phyloP scores from a whole-genome alignment of 1,284 basidiomycete species.

The Boletus putidus region DNA sequence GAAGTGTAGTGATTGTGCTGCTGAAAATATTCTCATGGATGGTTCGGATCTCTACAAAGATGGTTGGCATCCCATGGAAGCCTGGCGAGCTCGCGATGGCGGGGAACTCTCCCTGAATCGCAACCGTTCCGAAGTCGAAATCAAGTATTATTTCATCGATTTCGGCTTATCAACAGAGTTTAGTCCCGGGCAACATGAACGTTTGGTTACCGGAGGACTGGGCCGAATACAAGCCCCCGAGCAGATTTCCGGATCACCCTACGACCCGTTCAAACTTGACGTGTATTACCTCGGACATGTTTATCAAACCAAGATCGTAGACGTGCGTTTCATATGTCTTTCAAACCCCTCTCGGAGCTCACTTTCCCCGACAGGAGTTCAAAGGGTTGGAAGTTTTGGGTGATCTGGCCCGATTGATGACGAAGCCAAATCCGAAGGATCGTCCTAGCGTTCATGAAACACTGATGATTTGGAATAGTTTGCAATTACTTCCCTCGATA shows the following conservation, averaged over 20 bases:
- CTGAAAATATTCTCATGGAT: slow-evolving; percentile 37
- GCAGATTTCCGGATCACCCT: slow-evolving; percentile 10
- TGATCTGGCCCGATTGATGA: slow-evolving; percentile 15
- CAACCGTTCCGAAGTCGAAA: slow-evolving; percentile 20
- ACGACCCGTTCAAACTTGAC: slow-evolving; percentile 28
- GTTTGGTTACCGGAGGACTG: background rate
- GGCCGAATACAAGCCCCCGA: slow-evolving; percentile 20
- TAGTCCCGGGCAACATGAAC: background rate
- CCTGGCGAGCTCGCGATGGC: slow-evolving; percentile 10
- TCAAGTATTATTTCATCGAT: slow-evolving; percentile 34
- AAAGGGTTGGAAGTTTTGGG: slow-evolving; percentile 3
- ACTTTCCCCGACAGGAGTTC: slow-evolving; percentile 1
- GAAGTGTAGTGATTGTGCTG: slow-evolving; percentile 27
- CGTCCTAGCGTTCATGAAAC: slow-evolving; percentile 5
- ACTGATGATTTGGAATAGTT: slow-evolving; percentile 6
- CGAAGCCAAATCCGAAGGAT: slow-evolving; percentile 10
- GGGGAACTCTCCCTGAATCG: background rate
- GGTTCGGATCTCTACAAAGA: slow-evolving; percentile 23
- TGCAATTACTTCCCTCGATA: background rate
- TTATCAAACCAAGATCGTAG: slow-evolving; percentile 16
- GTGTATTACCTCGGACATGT: slow-evolving; percentile 23
- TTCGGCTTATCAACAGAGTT: slow-evolving; percentile 25
- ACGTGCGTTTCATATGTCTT: background rate
- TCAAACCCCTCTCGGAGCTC: background rate
- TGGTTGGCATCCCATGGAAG: slow-evolving; percentile 31